Percentiles rank a stretch among this genome's conserved stretches.
Conservation (phyloP, 225 moss, liverwort and hornwort genomes). For the Neckera pumila region DNA sequence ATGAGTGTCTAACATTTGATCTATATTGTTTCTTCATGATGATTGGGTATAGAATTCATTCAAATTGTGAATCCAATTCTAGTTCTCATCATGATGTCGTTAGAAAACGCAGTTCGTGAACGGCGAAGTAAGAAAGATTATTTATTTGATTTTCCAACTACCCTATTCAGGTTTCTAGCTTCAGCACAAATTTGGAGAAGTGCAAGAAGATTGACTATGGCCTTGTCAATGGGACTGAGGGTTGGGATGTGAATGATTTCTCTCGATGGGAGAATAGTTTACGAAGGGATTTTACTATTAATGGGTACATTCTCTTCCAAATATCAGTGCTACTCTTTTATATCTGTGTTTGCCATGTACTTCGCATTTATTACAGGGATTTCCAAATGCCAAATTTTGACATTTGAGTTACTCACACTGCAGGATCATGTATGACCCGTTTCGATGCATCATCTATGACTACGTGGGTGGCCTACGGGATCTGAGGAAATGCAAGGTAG, state of each 20-base stretch:
- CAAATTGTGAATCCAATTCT: background rate
- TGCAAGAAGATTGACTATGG: slow-evolving; percentile 18
- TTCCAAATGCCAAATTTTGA: background rate
- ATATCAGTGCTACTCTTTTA: background rate
- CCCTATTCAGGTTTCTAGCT: slow-evolving; percentile 71
- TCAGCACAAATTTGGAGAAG: slow-evolving; percentile 65
- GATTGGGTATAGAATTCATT: background rate
- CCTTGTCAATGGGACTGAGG: slow-evolving; percentile 61
- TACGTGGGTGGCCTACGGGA: slow-evolving; percentile 88
- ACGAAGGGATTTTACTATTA: slow-evolving; percentile 87
- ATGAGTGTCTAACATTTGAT: background rate
- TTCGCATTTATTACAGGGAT: background rate
- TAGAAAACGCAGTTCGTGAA: background rate
- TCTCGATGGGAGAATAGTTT: slow-evolving; percentile 85
- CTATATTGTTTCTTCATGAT: background rate
- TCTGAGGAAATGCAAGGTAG: slow-evolving; percentile 79
- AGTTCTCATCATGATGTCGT: background rate
- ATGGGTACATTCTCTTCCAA: slow-evolving; percentile 45
- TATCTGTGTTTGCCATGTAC: background rate
- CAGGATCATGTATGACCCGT: slow-evolving; percentile 99
- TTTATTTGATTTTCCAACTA: background rate
- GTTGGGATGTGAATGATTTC: slow-evolving; percentile 82
- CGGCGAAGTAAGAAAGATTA: background rate
- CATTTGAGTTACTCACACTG: slow-evolving; percentile 1
- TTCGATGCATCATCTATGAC: slow-evolving; percentile 67